A percentile compares a stretch with the other conserved stretches of the same genome.
Evolutionary conservation across 805 yeast genomes (phyloP).

Genomic region (Candida coleopterorum): DNA sequence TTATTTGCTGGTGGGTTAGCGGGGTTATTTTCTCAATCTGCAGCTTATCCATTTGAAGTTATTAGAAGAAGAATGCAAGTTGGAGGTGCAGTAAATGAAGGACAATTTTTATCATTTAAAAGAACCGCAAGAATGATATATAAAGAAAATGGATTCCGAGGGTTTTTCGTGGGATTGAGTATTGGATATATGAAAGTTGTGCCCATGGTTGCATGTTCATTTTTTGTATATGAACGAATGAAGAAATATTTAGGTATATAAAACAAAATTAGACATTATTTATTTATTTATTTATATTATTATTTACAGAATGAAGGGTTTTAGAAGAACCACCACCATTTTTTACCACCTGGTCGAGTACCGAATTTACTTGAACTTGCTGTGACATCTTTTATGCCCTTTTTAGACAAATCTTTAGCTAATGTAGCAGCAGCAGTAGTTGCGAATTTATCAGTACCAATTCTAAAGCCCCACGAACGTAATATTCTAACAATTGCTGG

Average conservation of each 20-base stretch:
- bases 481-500: slow-evolving; percentile 68
- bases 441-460: slow-evolving; percentile 39
- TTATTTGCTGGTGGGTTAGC: slow-evolving; percentile 92
- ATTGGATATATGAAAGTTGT: slow-evolving; percentile 93
- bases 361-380: slow-evolving; percentile 49
- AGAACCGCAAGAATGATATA: slow-evolving; percentile 58
- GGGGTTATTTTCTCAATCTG: slow-evolving; percentile 91
- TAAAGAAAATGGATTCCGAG: slow-evolving; percentile 72
- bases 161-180: slow-evolving; percentile 90
- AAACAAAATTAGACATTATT: slow-evolving; percentile 6
- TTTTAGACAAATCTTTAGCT: slow-evolving; percentile 13
- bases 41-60: slow-evolving; percentile 95
- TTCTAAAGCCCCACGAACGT: slow-evolving; percentile 74
- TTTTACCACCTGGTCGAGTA: slow-evolving; percentile 46
- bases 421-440: slow-evolving; percentile 2
- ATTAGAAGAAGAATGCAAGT: slow-evolving; percentile 94
- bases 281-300: slow-evolving; percentile 9
- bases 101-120: slow-evolving; percentile 49
- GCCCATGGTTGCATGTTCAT: slow-evolving; percentile 97
- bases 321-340: slow-evolving; percentile 61
- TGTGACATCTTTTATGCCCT: slow-evolving; percentile 34
- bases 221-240: slow-evolving; percentile 86
- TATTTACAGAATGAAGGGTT: slow-evolving; percentile 6
- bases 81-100: slow-evolving; percentile 67
- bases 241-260: slow-evolving; percentile 63